Evolutionary conservation across 2,329 filamentous ascomycete species (phyloP), one percentile per base, ranked within the genome.

Genomic region (Xylaria sp.): DNA sequence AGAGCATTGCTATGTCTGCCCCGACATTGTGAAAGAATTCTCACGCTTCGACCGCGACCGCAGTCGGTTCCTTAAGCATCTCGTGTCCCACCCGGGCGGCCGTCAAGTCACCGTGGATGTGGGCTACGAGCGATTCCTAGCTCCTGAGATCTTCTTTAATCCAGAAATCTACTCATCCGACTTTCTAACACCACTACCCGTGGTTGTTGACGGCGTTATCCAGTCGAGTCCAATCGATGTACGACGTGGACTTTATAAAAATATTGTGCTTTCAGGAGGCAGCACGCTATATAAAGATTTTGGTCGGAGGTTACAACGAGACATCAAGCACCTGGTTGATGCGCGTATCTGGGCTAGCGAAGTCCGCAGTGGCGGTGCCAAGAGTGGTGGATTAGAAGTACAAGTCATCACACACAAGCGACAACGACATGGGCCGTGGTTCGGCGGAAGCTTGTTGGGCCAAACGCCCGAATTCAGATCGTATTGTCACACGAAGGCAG

Each of bases 111-210:
- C 85, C 1, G 93, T 99, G 53, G 96, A 99, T 75, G 92, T 99
- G 60, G 96, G 96, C 60, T 99, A 98, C 82, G 96, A 99, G 81
- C 92, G 96, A 38, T 99, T 99, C 86, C 86, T 99, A 67, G 96
- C 96, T 2, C 96, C 96, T 27, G 96, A 99, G 81, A 99, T 99
- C 77, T 99, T 99, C 83, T 99, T 99, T 89, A 99, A 99, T 82
- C 96, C 96, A 33, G 96, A 99, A 83, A 99, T 99, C 76, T 98
- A 98, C 86, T 97, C 93, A 69, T 98, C 95, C 72, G 96, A 99
- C 79, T 99, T 99, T 85, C 84, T 99, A 72, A 99, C 96, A 13
- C 96, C 96, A 15, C 87, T 99, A 9, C 96, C 96, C 27, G 92
- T 88, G 57, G 96, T 99, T 57, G 96, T 99, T 69, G 96, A 99